These are phyloP conservation scores for Cladobotryum mycophilum DNA, from an alignment of 2,329 filamentous ascomycete genomes.

Conservation along the genomic window DNA sequence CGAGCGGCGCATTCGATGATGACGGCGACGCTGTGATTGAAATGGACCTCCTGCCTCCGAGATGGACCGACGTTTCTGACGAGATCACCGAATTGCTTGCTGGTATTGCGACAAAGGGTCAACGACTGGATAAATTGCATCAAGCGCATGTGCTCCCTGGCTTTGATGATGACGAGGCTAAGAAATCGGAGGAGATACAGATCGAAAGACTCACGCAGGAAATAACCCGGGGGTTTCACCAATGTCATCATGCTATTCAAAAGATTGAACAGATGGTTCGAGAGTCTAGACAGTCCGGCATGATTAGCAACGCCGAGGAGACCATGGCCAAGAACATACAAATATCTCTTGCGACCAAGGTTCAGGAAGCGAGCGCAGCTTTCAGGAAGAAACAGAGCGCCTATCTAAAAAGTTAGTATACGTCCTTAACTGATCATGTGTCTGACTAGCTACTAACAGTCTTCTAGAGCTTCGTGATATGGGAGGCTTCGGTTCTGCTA, in stretches of 20 bases:
- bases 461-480: constrained; percentile 65
- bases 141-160: constrained; percentile 95
- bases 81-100: constrained; percentile 80
- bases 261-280: constrained; percentile 80
- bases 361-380: constrained; percentile 84
- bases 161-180: constrained; percentile 91
- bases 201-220: constrained; percentile 88
- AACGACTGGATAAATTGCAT: constrained; percentile 83
- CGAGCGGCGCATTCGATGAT: constrained; percentile 68
- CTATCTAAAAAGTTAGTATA: constrained; percentile 76
- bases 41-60: constrained; percentile 92
- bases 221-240: constrained; percentile 83
- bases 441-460: neutral
- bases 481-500: constrained; percentile 49
- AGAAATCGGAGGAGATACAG: constrained; percentile 77
- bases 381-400: constrained; percentile 97
- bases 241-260: constrained; percentile 84
- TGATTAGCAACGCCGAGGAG: constrained; percentile 76
- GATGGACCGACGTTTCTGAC: constrained; percentile 93
- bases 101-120: constrained; percentile 75
- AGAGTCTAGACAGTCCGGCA: constrained; percentile 67
- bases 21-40: constrained; percentile 95
- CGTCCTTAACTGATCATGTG: neutral
- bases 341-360: constrained; percentile 77
- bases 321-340: constrained; percentile 96